phyloP scores from a whole-genome alignment of 768 basidiomycete genomes.

The Leccinum incarnatum region DNA sequence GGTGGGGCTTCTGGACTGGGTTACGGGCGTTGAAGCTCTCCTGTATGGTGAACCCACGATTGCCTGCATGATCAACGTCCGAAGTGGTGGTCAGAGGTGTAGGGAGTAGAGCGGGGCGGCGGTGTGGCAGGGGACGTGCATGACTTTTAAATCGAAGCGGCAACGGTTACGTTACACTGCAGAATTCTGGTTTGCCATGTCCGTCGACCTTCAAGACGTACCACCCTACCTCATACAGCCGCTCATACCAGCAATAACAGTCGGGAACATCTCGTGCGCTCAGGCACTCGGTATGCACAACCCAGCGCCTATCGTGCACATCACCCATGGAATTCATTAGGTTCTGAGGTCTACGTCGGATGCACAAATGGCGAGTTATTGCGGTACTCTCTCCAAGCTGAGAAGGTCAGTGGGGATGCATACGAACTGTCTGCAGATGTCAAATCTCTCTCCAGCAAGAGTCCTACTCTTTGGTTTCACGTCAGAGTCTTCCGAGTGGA shows the following conservation, averaged over 20 bases:
- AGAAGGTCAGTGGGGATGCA: slow-evolving; percentile 39
- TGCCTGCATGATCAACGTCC: slow-evolving; percentile 13
- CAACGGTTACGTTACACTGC: slow-evolving; percentile 19
- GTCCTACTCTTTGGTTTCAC: slow-evolving; percentile 64
- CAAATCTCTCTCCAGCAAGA: slow-evolving; percentile 39
- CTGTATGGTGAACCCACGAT: slow-evolving; percentile 14
- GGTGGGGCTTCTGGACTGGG: slow-evolving; percentile 11
- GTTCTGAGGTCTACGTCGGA: slow-evolving; percentile 84
- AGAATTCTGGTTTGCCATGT: slow-evolving; percentile 11
- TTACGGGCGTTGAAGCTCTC: slow-evolving; percentile 20
- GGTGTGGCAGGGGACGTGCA: slow-evolving; percentile 11
- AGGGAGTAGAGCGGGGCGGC: slow-evolving; percentile 8
- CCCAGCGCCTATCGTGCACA: background rate
- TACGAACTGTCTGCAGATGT: background rate
- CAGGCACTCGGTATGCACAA: slow-evolving; percentile 53
- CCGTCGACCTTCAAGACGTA: slow-evolving; percentile 39
- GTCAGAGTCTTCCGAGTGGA: slow-evolving; percentile 63
- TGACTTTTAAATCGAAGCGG: slow-evolving; percentile 12
- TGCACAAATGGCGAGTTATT: slow-evolving; percentile 82
- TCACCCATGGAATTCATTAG: slow-evolving; percentile 35
- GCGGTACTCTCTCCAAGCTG: slow-evolving; percentile 70
- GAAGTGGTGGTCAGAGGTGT: background rate
- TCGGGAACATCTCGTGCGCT: slow-evolving; percentile 37
- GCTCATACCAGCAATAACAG: slow-evolving; percentile 39
- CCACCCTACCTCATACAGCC: slow-evolving; percentile 61